A percentile compares a stretch with the other conserved stretches of the same genome.
These are phyloP conservation scores for Trematosphaeria pertusa DNA, from an alignment of 2,329 filamentous ascomycete species.

Conservation along the genomic window DNA sequence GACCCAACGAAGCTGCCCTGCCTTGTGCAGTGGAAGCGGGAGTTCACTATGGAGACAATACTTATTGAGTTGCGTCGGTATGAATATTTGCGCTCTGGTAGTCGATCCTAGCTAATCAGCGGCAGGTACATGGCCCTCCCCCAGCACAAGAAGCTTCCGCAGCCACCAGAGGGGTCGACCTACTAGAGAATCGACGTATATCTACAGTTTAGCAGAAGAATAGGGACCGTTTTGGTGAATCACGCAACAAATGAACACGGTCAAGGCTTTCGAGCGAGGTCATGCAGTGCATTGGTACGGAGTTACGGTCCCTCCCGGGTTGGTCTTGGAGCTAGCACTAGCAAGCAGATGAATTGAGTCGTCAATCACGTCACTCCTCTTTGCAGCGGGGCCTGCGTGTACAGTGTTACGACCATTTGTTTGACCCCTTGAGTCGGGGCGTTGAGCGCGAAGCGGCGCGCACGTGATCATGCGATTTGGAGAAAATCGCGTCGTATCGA, in stretches of 20 bases:
- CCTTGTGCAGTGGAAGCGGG: conserved; percentile 86
- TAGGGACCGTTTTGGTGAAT: too few species aligned
- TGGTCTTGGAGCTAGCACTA: conserved; percentile 17
- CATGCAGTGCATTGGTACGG: conserved; percentile 38
- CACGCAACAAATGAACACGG: too few species aligned
- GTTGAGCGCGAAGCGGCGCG: too few species aligned
- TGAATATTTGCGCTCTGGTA: conserved; percentile 23
- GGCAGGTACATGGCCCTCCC: conserved; percentile 89
- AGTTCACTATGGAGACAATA: conserved; percentile 94
- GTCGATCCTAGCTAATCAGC: conserved; percentile 15
- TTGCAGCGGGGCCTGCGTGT: background rate
- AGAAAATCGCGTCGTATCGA: conserved; percentile 14
- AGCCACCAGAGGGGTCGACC: conserved; percentile 84
- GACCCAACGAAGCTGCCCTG: conserved; percentile 85
- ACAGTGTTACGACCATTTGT: background rate
- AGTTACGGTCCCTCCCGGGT: conserved; percentile 31
- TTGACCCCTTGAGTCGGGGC: too few species aligned
- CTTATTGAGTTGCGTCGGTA: conserved; percentile 84
- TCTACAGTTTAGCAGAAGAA: background rate
- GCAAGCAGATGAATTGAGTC: conserved; percentile 19
- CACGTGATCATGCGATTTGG: conserved; percentile 33
- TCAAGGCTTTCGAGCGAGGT: too few species aligned
- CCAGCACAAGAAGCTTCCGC: conserved; percentile 91
- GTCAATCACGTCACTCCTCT: too few species aligned
- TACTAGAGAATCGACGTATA: conserved; percentile 45